Base-by-base conservation (phyloP, 2,329 filamentous ascomycete species). In the Aureobasidium pullulans region DNA sequence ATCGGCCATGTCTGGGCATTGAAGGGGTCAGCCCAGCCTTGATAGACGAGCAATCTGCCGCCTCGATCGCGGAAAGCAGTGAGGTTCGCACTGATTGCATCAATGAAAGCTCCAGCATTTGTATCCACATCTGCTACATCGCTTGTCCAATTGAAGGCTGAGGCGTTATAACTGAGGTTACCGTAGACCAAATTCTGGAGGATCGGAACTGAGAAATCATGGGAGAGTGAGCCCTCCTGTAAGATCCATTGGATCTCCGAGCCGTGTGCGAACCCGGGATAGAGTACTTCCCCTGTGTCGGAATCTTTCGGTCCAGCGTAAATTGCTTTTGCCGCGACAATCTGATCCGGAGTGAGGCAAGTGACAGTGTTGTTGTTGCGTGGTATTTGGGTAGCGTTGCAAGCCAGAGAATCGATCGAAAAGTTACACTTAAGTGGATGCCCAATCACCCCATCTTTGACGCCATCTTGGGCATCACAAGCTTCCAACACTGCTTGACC, bases 391-490 rank as follows among this genome's bases (percentile, higher is more conserved):
- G 29, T 52, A 2, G 37, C 13, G 16, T 62, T 62, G 62, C 73
- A 75, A 9, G 64, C 64, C 4, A 75, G 61, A 4, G 65, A 63
- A 1, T 65, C 56, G 34, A 75, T 65, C 50, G 72, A 65, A 61
- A 74, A 75, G 9, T 71, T 63, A 68, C 78, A 80, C 13, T 72
- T 66, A 9, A 69, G 68, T 3, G 77, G 73, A 62, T 77, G 73
- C 63, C 78, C 77, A 29, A 80, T 67, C 47, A 80, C 74, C 8
- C 76, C 76, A 64, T 82, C 80, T 8, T 68, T 66, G 15, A 75
- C 73, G 15, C 77, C 77, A 63, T 82, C 80, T 6, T 79, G 67
- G 2, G 65, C 65, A 63, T 82, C 79, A 64, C 80, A 83, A 39
- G 70, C 67, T 3, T 66, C 66, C 5, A 77, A 59, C 1, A 73